A percentile compares a stretch with the other conserved stretches of the same genome.
phyloP scores from a whole-genome alignment of 148 eudicot species.

The Oxyria digyna region DNA sequence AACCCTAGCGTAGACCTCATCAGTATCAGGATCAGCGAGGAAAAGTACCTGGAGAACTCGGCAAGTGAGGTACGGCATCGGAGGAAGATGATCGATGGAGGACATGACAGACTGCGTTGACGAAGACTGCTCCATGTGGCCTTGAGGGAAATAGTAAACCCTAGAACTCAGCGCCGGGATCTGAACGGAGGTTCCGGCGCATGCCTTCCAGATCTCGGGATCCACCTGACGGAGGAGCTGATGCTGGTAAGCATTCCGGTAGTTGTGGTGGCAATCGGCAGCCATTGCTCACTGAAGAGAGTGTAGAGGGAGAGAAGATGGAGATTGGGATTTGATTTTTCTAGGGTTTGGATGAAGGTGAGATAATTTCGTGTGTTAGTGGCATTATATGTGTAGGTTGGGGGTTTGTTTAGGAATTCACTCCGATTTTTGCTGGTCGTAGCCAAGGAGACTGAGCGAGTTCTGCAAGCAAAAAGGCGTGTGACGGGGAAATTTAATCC shows the following conservation, averaged over 20 bases:
- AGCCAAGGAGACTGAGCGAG: background rate
- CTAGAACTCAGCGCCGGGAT: slow-evolving; percentile 28
- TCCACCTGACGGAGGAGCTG: slow-evolving; percentile 13
- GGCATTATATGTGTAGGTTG: background rate
- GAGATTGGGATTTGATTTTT: background rate
- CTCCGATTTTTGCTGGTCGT: background rate
- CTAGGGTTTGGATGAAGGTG: background rate
- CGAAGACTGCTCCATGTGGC: slow-evolving; percentile 51
- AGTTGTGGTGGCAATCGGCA: slow-evolving; percentile 13
- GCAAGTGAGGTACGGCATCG: slow-evolving; percentile 27
- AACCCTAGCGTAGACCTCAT: slow-evolving; percentile 45
- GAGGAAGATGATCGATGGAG: slow-evolving; percentile 5
- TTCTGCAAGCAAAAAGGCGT: background rate
- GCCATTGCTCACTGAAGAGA: slow-evolving; percentile 9
- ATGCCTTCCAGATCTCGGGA: slow-evolving; percentile 38
- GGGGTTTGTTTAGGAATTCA: background rate
- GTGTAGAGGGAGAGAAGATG: background rate
- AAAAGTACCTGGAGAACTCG: slow-evolving; percentile 27
- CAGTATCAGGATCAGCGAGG: slow-evolving; percentile 33
- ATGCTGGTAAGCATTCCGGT: background rate
- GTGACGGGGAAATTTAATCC: background rate
- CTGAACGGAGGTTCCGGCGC: slow-evolving; percentile 46
- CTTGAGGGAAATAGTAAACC: slow-evolving; percentile 81
- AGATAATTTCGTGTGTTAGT: background rate
- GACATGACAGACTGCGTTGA: background rate